Conservation (phyloP, 768 basidiomycete species). For the Termitomyces sp. region DNA sequence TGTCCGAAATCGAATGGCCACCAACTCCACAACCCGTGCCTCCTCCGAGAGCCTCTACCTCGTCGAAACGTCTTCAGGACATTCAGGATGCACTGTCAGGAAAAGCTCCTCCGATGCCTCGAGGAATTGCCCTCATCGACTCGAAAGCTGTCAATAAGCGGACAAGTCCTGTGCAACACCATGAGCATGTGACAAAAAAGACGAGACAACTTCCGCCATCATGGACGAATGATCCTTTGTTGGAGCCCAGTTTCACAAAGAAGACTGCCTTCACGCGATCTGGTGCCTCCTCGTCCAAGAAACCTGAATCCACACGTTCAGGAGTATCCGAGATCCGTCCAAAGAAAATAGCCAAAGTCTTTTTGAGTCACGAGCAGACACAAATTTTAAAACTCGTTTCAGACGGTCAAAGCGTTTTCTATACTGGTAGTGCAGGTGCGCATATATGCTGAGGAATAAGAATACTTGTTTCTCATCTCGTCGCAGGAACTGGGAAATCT, state of each 20-base stretch:
- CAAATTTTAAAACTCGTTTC: slow-evolving; percentile 79
- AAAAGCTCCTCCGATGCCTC: slow-evolving; percentile 12
- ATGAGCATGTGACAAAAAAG: slow-evolving; percentile 42
- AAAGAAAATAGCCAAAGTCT: slow-evolving; percentile 41
- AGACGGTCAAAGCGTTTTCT: slow-evolving; percentile 77
- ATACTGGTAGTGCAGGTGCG: slow-evolving; percentile 94
- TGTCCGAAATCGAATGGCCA: slow-evolving; percentile 42
- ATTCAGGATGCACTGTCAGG: slow-evolving; percentile 55
- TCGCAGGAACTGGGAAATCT: slow-evolving; percentile 91
- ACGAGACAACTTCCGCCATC: slow-evolving; percentile 49
- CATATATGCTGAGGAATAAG: slow-evolving; percentile 8
- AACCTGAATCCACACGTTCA: slow-evolving; percentile 4
- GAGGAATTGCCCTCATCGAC: slow-evolving; percentile 24
- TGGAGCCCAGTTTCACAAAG: slow-evolving; percentile 30
- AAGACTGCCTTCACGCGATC: slow-evolving; percentile 14
- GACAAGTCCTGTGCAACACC: slow-evolving; percentile 24
- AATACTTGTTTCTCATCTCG: neutral
- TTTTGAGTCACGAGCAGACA: slow-evolving; percentile 83
- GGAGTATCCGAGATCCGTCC: slow-evolving; percentile 4
- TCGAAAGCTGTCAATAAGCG: slow-evolving; percentile 36
- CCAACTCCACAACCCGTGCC: slow-evolving; percentile 29
- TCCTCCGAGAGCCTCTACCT: slow-evolving; percentile 16
- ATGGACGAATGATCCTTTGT: slow-evolving; percentile 40
- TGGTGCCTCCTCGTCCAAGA: slow-evolving; percentile 5
- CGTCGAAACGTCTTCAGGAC: slow-evolving; percentile 46